Evolutionary conservation across 108 stramenopile species (phyloP).

Genomic region (Skeletonema costatum): DNA sequence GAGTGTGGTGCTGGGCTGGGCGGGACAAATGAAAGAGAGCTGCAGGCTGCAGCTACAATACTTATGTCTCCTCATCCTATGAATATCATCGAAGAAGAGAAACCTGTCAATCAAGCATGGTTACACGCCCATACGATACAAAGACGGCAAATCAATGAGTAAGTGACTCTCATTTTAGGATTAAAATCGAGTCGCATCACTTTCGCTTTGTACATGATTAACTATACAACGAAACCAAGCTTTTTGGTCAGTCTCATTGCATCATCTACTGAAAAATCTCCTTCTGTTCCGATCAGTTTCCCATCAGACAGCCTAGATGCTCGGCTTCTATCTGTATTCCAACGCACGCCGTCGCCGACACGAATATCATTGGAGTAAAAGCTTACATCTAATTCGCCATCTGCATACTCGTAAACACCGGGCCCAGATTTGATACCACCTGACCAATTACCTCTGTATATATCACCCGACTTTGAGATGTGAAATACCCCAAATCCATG

Average conservation of each 20-base stretch:
- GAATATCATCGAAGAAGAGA: too few species aligned
- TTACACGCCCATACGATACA: too few species aligned
- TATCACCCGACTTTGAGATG: conserved; percentile 37
- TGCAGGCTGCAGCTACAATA: too few species aligned
- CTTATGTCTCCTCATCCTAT: too few species aligned
- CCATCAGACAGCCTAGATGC: conserved; percentile 34
- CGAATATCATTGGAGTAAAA: conserved; percentile 33
- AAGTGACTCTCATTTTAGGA: too few species aligned
- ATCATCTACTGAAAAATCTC: conserved; percentile 24
- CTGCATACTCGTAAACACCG: conserved; percentile 39
- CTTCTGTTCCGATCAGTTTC: conserved; percentile 21
- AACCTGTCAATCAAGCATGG: too few species aligned
- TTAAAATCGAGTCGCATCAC: too few species aligned
- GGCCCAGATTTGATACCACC: conserved; percentile 33
- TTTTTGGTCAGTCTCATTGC: conserved; percentile 33
- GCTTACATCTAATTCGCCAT: conserved; percentile 42
- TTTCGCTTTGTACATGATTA: too few species aligned
- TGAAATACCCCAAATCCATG: conserved; percentile 43
- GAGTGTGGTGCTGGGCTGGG: too few species aligned
- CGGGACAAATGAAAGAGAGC: too few species aligned
- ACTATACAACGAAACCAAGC: conserved; percentile 29
- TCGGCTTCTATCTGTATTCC: conserved; percentile 25
- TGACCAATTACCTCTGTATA: conserved; percentile 38
- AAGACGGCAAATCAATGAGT: too few species aligned
- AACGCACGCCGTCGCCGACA: conserved; percentile 41